Conservation (phyloP, 441 rosid genomes). For the Erodium texanum region DNA sequence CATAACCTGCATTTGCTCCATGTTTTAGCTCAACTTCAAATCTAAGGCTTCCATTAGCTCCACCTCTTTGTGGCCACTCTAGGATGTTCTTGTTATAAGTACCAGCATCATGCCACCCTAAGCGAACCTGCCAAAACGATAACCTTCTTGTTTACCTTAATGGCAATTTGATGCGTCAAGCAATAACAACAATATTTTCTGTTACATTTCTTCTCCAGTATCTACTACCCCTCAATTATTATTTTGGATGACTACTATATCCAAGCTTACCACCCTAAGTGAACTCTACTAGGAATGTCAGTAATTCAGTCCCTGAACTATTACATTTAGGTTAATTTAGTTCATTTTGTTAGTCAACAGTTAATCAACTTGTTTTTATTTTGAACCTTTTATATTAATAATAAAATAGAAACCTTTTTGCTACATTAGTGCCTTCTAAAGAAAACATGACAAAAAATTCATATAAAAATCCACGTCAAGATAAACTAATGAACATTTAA, state of each 20-base stretch:
- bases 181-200: background rate
- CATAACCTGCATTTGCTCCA: slow-evolving; percentile 83
- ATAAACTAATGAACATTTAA: too few species aligned
- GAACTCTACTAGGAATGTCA: too few species aligned
- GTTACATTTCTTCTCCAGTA: background rate
- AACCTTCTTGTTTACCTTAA: background rate
- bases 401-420: too few species aligned
- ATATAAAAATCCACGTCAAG: too few species aligned
- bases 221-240: background rate
- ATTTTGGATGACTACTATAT: background rate
- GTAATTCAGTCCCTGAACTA: background rate
- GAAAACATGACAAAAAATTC: too few species aligned
- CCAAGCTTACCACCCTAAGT: too few species aligned
- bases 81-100: slow-evolving; percentile 80
- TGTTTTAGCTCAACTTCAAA: slow-evolving; percentile 86
- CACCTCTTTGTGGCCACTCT: slow-evolving; percentile 89
- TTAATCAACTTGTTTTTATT: too few species aligned
- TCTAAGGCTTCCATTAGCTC: slow-evolving; percentile 89
- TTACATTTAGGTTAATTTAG: too few species aligned
- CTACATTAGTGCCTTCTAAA: too few species aligned
- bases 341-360: too few species aligned
- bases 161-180: background rate
- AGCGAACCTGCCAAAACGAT: slow-evolving; percentile 48
- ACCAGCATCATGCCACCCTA: slow-evolving; percentile 97
- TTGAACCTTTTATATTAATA: too few species aligned